Conservation (phyloP, 805 yeast genomes). For the Pichia paraexigua region DNA sequence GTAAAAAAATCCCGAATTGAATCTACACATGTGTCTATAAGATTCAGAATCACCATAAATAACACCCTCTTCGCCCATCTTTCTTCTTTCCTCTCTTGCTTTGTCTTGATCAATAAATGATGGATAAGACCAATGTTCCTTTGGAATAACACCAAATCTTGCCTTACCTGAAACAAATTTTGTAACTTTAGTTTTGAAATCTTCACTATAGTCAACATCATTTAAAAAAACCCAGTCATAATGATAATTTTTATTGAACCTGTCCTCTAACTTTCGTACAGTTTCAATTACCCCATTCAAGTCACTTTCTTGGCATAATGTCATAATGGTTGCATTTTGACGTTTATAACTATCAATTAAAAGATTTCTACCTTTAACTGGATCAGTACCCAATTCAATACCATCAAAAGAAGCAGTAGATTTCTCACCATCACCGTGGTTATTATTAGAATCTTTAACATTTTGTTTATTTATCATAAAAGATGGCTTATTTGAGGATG, state of each 20-base stretch:
- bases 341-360: conserved; percentile 14
- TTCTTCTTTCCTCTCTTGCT: conserved; percentile 56
- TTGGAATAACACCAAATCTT: conserved; percentile 64
- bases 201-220: conserved; percentile 66
- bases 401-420: neutral
- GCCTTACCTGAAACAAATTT: conserved; percentile 57
- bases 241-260: conserved; percentile 66
- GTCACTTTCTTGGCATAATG: conserved; percentile 67
- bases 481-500: neutral
- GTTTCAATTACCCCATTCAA: conserved; percentile 49
- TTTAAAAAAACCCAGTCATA: conserved; percentile 93
- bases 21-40: conserved; percentile 43
- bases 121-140: conserved; percentile 84
- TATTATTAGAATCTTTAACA: neutral
- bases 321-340: conserved; percentile 47
- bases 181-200: conserved; percentile 50
- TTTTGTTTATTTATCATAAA: neutral
- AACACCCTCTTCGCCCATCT: conserved; percentile 37
- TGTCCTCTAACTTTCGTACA: conserved; percentile 65
- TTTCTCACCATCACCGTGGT: neutral
- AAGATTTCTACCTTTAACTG: conserved; percentile 2
- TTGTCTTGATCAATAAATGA: conserved; percentile 64
- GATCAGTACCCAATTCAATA: conserved; percentile 3
- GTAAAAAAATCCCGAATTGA: conserved; percentile 46
- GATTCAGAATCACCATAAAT: conserved; percentile 35